Evolutionary conservation across 2,329 filamentous ascomycete genomes (phyloP).

Genomic region (Rachicladosporium sp.): DNA sequence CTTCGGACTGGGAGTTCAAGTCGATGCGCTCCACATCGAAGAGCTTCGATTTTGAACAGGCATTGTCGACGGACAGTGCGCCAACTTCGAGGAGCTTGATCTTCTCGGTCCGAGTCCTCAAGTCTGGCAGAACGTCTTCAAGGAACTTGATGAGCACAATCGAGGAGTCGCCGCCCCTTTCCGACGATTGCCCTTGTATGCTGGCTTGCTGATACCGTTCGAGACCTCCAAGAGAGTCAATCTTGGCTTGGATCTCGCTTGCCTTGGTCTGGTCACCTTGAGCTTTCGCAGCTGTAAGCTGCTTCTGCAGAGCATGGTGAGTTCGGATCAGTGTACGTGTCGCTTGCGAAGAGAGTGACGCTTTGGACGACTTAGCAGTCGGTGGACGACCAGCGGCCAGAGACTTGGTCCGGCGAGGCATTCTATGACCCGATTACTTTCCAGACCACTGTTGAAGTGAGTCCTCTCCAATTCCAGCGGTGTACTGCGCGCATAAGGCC

Average conservation of each 20-base stretch:
- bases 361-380: conserved; percentile 24
- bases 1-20: conserved; percentile 69
- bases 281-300: conserved; percentile 38
- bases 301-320: conserved; percentile 49
- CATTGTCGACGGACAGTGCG: conserved; percentile 71
- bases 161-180: conserved; percentile 53
- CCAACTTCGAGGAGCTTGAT: conserved; percentile 78
- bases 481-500: too few relatives aligned
- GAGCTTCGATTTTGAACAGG: conserved; percentile 58
- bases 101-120: not conserved
- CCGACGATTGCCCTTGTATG: conserved; percentile 47
- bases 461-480: too few relatives aligned
- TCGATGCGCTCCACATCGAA: conserved; percentile 79
- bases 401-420: conserved; percentile 8
- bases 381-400: conserved; percentile 37
- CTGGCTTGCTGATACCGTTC: conserved; percentile 50
- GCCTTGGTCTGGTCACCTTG: conserved; percentile 29
- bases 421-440: too few relatives aligned
- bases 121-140: conserved; percentile 1
- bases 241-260: conserved; percentile 34
- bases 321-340: conserved; percentile 47
- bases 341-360: conserved; percentile 42
- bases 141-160: conserved; percentile 49
- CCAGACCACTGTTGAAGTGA: too few relatives aligned
- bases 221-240: conserved; percentile 46